These are phyloP conservation scores for Acanthamoeba comandoni DNA, from an alignment of 208 protist genomes.

Conservation along the genomic window DNA sequence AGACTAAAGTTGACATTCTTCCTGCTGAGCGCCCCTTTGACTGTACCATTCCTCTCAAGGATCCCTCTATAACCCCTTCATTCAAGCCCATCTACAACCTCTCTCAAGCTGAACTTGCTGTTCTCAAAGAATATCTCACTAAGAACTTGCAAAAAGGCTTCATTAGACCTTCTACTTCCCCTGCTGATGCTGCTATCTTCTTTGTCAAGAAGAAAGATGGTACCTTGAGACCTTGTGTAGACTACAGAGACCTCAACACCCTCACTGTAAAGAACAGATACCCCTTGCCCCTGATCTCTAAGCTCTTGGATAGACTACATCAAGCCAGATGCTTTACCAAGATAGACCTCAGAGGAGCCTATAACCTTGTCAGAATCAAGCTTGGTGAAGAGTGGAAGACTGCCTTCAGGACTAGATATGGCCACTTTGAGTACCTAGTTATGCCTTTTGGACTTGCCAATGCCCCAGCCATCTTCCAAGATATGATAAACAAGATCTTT, in stretches of 20 bases:
- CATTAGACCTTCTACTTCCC: neutral
- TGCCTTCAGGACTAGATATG: constrained; percentile 71
- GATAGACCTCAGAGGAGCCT: constrained; percentile 64
- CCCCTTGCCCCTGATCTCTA: constrained; percentile 53
- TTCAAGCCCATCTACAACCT: no score
- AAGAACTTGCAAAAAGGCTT: no score
- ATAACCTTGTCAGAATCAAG: constrained; percentile 75
- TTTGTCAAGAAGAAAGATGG: constrained; percentile 29
- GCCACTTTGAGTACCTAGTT: constrained; percentile 72
- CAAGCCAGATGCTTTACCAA: constrained; percentile 41
- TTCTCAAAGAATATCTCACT: no score
- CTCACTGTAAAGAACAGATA: constrained; percentile 71
- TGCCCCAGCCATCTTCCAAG: constrained; percentile 65
- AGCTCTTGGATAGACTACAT: constrained; percentile 67
- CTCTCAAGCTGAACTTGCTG: no score
- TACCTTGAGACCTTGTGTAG: constrained; percentile 45
- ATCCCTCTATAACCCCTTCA: no score
- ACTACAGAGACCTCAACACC: constrained; percentile 75
- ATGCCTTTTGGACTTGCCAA: constrained; percentile 79
- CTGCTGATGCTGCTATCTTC: neutral
- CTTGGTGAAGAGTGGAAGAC: constrained; percentile 67
- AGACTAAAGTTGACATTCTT: no score
- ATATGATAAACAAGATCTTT: constrained; percentile 71
- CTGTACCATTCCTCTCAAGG: no score
- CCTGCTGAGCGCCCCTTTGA: no score